phyloP scores from a whole-genome alignment of 352 stramenopile genomes.

The Phytophthora chlamydospora region DNA sequence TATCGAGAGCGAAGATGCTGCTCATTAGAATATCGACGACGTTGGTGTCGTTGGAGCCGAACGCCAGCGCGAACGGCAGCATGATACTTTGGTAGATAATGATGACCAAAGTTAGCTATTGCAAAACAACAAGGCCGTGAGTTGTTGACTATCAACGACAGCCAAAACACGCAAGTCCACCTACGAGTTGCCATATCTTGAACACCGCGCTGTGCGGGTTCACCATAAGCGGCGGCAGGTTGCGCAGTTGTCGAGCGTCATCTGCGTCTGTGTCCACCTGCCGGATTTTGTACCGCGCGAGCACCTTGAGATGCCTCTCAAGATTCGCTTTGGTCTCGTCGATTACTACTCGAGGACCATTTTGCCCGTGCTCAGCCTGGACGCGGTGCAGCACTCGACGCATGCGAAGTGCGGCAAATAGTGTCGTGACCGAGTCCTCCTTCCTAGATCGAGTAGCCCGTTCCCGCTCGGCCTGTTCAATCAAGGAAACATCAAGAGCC shows the following conservation, averaged over 20 bases:
- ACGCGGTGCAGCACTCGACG: constrained; percentile 52
- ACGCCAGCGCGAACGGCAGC: constrained; percentile 70
- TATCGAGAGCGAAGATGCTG: constrained; percentile 71
- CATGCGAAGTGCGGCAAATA: constrained; percentile 69
- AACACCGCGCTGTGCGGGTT: constrained; percentile 72
- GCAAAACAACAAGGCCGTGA: constrained; percentile 1
- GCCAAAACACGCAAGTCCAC: constrained; percentile 1
- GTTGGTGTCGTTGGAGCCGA: constrained; percentile 55
- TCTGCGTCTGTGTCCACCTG: constrained; percentile 52
- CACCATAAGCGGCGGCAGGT: constrained; percentile 60
- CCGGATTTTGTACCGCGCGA: constrained; percentile 79
- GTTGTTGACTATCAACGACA: background rate
- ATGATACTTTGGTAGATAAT: constrained; percentile 85
- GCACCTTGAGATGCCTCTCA: constrained; percentile 75
- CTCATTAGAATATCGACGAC: constrained; percentile 66
- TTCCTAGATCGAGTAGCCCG: constrained; percentile 8
- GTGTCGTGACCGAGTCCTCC: constrained; percentile 50
- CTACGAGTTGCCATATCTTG: constrained; percentile 81
- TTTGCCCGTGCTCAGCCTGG: constrained; percentile 22
- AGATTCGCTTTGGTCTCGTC: constrained; percentile 62
- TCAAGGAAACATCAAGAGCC: background rate
- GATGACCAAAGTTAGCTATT: constrained; percentile 63
- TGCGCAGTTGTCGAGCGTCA: constrained; percentile 41
- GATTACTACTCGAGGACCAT: constrained; percentile 17
- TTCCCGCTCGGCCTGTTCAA: constrained; percentile 2